Evolutionary conservation across 2,329 filamentous ascomycete genomes (phyloP), one percentile per base, ranked within the genome.

Genomic region (Aspergillus sp.): DNA sequence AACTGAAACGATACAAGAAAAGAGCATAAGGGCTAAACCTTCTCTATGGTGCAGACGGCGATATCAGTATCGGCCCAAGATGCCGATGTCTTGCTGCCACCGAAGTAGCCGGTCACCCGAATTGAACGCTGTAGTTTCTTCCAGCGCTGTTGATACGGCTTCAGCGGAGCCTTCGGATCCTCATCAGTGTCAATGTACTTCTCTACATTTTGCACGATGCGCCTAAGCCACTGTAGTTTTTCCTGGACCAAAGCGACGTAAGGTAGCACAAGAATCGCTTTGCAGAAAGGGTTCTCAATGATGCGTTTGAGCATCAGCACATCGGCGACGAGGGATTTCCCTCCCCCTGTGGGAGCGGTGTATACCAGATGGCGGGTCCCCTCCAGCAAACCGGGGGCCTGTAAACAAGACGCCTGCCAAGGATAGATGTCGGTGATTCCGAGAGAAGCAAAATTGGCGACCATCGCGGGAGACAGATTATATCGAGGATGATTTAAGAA

Each of bases 191-290:
- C 64, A 8, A 72, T 59, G 0, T 73, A 55, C 52, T 73, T 75
- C 47, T 74, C 70, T 19, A 90, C 76, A 22, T 80, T 82, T 55
- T 85, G 77, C 3, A 89, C 84, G 16, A 89, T 74, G 45, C 78
- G 82, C 26, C 87, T 82, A 40, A 92, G 73, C 86, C 87, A 91
- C 50, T 83, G 82, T 30, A 89, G 79, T 66, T 91, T 91, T 67
- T 92, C 88, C 65, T 91, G 87, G 0, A 92, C 88, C 3, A 92
- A 79, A 16, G 88, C 87, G 58, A 91, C 87, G 69, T 90, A 92
- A 0, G 88, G 88, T 16, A 91, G 76, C 17, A 91, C 84, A 16
- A 91, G 73, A 11, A 92, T 79, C 2, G 86, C 87, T 59, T 90
- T 91, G 51, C 83, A 78, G 17, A 76, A 76, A 1, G 81, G 80